Evolutionary conservation across 75 land plant genomes (phyloP), one percentile per base, ranked within the genome.

Genomic region (Pseudotsuga menziesii): DNA sequence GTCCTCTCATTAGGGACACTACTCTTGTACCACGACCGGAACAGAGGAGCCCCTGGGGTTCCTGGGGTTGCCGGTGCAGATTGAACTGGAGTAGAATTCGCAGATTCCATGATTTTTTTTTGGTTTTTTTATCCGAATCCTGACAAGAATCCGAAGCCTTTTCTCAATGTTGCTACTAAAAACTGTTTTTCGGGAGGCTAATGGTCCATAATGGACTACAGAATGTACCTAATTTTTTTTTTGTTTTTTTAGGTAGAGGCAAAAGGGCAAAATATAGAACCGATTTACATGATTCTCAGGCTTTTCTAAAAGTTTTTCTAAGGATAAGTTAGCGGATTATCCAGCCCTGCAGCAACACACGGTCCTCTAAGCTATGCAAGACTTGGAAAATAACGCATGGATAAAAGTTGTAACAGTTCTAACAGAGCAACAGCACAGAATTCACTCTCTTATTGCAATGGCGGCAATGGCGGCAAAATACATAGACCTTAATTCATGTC

Each of bases 61-160:
- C 87, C 91, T 5, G 92, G 91, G 19, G 92, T 85, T 61, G 83
- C 79, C 70, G 89, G 86, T 17, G 85, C 76, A 72, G 86, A 78
- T 25, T 58, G 72, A 20, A 57, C 54, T 12, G 66, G 29, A 36
- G 73, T 64, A 13, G 9, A 56, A 70, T 63, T 6, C 3, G 23
- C 58, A 73, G 55, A 72, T 15, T 76, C 58, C 63, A 22, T 27
- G 12, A 52, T 7, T 64, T 52, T 19, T 48, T 41, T 74, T n/a
- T 35, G 13, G 44, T 52, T 19, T 48, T 41, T 57, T n/a, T 35
- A 0, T 20, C 61, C 39, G 67, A 26, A 14, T n/a, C 27, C 17
- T 8, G 39, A 29, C n/a, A 48, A 17, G 35, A n/a, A 54, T 32
- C 20, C 36, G 22, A 78, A 58, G 57, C 44, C 29, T 27, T 48